Evolutionary conservation across 192 early-diverging fungal species (phyloP).

Genomic region (Umbelopsis isabellina): DNA sequence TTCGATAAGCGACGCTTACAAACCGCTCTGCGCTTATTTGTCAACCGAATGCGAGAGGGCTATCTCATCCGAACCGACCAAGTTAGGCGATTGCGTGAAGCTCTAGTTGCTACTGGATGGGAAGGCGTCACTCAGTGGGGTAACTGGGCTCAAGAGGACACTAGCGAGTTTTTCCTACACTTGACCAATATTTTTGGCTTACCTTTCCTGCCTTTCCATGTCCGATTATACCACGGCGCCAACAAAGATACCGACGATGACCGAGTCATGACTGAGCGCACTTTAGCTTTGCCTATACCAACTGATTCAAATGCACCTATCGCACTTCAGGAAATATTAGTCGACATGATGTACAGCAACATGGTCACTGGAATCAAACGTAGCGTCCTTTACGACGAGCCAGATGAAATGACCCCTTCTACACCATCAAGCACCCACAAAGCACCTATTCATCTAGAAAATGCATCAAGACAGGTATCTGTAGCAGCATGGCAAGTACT

Average conservation of each 20-base stretch:
- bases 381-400: conserved; percentile 29
- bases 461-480: conserved; percentile 39
- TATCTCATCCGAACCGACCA: conserved; percentile 53
- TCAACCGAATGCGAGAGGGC: conserved; percentile 66
- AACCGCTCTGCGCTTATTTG: conserved; percentile 54
- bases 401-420: not conserved
- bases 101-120: conserved; percentile 58
- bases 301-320: conserved; percentile 28
- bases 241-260: conserved; percentile 65
- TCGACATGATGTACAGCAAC: conserved; percentile 69
- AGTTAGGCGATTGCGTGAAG: conserved; percentile 54
- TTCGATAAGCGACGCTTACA: conserved; percentile 42
- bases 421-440: conserved; percentile 42
- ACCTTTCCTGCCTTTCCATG: conserved; percentile 64
- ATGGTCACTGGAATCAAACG: conserved; percentile 56
- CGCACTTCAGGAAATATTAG: conserved; percentile 56
- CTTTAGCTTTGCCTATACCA: conserved; percentile 38
- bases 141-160: conserved; percentile 61
- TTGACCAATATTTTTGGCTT: conserved; percentile 64
- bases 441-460: conserved; percentile 24
- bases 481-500: conserved; percentile 75
- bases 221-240: conserved; percentile 70
- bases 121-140: conserved; percentile 24
- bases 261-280: conserved; percentile 67
- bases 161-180: conserved; percentile 72